Percentiles rank a stretch among this genome's conserved stretches.
phyloP scores from a whole-genome alignment of 257 asterid species.

The Orobanche coerulescens region DNA sequence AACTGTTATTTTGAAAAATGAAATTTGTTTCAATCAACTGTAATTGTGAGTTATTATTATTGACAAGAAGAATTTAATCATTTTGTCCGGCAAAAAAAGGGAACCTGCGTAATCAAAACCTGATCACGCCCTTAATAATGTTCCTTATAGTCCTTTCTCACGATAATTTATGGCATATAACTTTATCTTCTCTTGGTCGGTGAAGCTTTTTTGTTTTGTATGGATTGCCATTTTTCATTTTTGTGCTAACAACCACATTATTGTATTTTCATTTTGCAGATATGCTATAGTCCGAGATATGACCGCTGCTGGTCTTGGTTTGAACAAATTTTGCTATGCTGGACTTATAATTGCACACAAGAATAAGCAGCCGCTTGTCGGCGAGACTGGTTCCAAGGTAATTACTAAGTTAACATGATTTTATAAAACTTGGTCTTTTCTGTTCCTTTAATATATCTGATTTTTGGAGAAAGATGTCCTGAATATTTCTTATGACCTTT shows the following conservation, averaged over 20 bases:
- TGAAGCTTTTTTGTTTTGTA: constrained; percentile 7
- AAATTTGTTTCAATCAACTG: not conserved
- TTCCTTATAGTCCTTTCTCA: not conserved
- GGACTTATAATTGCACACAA: constrained; percentile 76
- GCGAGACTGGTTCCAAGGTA: constrained; percentile 69
- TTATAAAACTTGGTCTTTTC: constrained; percentile 15
- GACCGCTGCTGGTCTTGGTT: constrained; percentile 97
- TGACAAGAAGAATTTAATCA: not conserved
- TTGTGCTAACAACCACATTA: constrained; percentile 1
- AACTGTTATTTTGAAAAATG: constrained; percentile 11
- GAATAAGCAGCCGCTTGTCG: constrained; percentile 52
- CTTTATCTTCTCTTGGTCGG: constrained; percentile 6
- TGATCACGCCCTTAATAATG: not conserved
- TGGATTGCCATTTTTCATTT: not conserved
- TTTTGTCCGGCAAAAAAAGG: not conserved
- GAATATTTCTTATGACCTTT: constrained; percentile 17
- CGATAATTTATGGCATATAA: not conserved
- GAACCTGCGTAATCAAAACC: not conserved
- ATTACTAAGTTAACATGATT: constrained; percentile 7
- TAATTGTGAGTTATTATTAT: not conserved
- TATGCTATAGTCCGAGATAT: constrained; percentile 84
- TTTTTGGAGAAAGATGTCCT: constrained; percentile 16
- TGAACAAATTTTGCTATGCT: constrained; percentile 87
- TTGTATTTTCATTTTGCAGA: constrained; percentile 36
- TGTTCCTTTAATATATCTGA: constrained; percentile 13